Evolutionary conservation across 83 land plant genomes (phyloP), one percentile per base, ranked within the genome.

Genomic region (Larix sibirica): DNA sequence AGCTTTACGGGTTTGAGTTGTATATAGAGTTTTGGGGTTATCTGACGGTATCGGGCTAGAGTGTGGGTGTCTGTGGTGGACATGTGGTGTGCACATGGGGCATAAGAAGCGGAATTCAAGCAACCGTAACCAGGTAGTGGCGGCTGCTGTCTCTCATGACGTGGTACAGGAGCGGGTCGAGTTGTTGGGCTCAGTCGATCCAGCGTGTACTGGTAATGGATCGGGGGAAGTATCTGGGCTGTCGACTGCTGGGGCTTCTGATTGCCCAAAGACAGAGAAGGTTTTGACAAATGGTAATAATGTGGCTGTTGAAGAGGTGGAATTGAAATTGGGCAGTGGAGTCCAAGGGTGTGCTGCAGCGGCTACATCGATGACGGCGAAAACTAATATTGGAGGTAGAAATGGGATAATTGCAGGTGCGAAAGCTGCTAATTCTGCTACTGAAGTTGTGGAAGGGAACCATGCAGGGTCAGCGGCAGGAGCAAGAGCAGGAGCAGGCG

Each of bases 21-120:
- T 10, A 13, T 7, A 20, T 42, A 33, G 77, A 36, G 40, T 36
- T n/a, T 73, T 73, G 44, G 77, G 77, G 38, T 23, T 73, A 24
- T 33, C 12, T 6, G 77, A 38, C 77, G 20, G 77, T 73, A 50
- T 73, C 38, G 56, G 50, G 24, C n/a, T 20, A 36, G 10, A 21
- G 77, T 73, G 77, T 42, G 47, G 54, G 50, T 21, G 77, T 36
- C 24, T 73, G 77, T 20, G 44, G 77, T 40, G 77, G 77, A 73
- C 44, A 73, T 73, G 77, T 50, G 44, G 77, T 73, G 24, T 73
- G 56, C 54, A 20, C 10, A 89, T 89, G 91, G 91, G 87, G 83
- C 86, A 84, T 21, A 89, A 89, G 79, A 86, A 86, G 83, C 84
- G 86, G 50, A 84, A 61, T 70, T 79, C 44, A 59, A 83, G 62